Evolutionary conservation across 352 stramenopile species (phyloP), one percentile per base, ranked within the genome.

Genomic region (Pythium utonaiense): DNA sequence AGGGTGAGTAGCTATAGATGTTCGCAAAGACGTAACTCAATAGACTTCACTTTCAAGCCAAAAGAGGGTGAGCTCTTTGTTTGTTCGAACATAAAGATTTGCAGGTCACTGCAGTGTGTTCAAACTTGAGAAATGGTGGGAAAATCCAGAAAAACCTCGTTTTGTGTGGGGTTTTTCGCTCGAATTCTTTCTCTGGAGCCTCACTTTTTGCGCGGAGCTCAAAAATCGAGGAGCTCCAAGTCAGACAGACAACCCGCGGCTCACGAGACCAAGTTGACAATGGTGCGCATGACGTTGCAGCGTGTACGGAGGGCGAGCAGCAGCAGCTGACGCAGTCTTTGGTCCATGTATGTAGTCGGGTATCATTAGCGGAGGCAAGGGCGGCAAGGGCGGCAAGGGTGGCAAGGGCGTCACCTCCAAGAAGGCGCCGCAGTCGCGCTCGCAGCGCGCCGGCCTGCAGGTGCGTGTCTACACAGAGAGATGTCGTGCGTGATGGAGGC

Each of bases 341-440:
- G 36, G 16, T 19, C 10, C 27, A n/a, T 38, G n/a, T 13, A 51
- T 33, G 44, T 13, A 94, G 85, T 93, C 83, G 61, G 77, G 76
- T 41, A 81, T 93, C 50, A 83, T 85, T 62, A 96, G 97, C 85
- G 96, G 93, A 60, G 94, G 95, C 41, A 98, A 98, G 76, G 96
- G 95, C 49, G 95, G 95, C 57, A 98, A 98, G 71, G 96, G 95
- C 69, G 97, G 97, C 77, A 99, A 99, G 86, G 98, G 97, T 48
- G 97, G 97, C 70, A 99, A 99, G 76, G 97, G 95, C 54, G 96
- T 98, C 31, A 98, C 97, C 41, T 93, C 93, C 67, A 99, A 99
- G 89, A 99, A 99, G 77, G 96, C 97, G 41, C 97, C 98, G 45
- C 96, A 99, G 83, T 99, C 96, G 49, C 91, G 97, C 64, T 99